A percentile compares a stretch with the other conserved stretches of the same genome.
Conservation (phyloP, 331 rosid species). For the Spiraea crenata region DNA sequence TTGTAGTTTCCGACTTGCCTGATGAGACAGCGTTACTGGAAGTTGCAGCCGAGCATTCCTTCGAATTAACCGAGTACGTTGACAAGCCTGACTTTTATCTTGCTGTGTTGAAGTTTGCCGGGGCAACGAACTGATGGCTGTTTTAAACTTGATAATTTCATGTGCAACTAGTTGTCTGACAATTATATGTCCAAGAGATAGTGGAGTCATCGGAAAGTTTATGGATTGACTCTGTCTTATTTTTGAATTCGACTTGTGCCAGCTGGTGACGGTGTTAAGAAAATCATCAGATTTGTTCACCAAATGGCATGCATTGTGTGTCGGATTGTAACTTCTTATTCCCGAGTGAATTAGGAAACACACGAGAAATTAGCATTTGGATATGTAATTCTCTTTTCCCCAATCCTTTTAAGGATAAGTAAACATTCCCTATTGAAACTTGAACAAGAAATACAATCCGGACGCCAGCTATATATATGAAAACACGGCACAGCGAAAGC, state of each 20-base stretch:
- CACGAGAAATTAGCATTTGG: no score
- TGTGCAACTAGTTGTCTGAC: background rate
- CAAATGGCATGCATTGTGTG: no score
- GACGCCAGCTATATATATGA: no score
- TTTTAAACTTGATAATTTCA: background rate
- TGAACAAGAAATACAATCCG: no score
- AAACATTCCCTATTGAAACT: no score
- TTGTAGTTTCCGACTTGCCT: slow-evolving; percentile 68
- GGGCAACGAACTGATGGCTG: slow-evolving; percentile 21
- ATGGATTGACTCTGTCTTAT: background rate
- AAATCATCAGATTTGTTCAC: no score
- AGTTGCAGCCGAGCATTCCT: slow-evolving; percentile 58
- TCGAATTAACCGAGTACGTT: slow-evolving; percentile 57
- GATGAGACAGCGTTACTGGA: slow-evolving; percentile 49
- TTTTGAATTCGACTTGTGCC: background rate
- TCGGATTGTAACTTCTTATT: no score
- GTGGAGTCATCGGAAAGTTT: background rate
- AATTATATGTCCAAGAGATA: background rate
- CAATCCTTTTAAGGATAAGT: no score
- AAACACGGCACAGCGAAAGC: no score
- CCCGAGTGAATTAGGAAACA: no score
- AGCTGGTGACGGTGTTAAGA: no score
- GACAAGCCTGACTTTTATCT: slow-evolving; percentile 65
- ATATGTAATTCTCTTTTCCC: no score
- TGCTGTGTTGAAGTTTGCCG: slow-evolving; percentile 54